phyloP scores from a whole-genome alignment of 306 rosid species.

The Corylus heterophylla region DNA sequence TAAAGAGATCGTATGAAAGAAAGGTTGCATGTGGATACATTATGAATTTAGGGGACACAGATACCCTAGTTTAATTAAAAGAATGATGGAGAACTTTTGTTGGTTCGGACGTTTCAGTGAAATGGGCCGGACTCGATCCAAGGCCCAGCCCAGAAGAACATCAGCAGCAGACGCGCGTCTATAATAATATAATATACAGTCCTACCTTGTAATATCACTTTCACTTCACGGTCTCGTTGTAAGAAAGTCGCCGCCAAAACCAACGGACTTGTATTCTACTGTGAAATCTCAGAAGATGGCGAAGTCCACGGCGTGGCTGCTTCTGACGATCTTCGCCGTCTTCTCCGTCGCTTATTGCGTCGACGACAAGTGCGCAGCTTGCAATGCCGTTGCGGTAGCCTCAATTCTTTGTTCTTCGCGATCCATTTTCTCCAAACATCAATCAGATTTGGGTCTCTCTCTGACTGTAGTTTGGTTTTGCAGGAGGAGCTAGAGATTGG shows the following conservation, averaged over 20 bases:
- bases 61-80: not conserved
- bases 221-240: not conserved
- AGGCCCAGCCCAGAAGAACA: too few species aligned
- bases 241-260: not conserved
- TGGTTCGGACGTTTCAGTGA: not conserved
- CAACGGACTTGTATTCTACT: not conserved
- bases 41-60: not conserved
- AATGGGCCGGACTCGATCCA: too few species aligned
- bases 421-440: not conserved
- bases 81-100: not conserved
- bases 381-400: conserved; percentile 85
- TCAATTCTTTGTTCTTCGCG: conserved; percentile 5
- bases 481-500: conserved; percentile 90
- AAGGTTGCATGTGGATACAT: conserved; percentile 5
- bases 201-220: not conserved
- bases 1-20: not conserved
- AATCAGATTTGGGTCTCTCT: not conserved
- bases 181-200: too few species aligned
- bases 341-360: conserved; percentile 42
- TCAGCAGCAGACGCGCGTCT: too few species aligned
- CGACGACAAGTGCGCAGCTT: conserved; percentile 89
- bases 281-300: conserved; percentile 17
- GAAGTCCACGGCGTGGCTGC: conserved; percentile 30
- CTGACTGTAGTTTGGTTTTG: conserved; percentile 1
- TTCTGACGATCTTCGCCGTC: conserved; percentile 39